These are phyloP conservation scores for Pseudogymnoascus sp. DNA, from an alignment of 2,329 filamentous ascomycete genomes.

Conservation along the genomic window DNA sequence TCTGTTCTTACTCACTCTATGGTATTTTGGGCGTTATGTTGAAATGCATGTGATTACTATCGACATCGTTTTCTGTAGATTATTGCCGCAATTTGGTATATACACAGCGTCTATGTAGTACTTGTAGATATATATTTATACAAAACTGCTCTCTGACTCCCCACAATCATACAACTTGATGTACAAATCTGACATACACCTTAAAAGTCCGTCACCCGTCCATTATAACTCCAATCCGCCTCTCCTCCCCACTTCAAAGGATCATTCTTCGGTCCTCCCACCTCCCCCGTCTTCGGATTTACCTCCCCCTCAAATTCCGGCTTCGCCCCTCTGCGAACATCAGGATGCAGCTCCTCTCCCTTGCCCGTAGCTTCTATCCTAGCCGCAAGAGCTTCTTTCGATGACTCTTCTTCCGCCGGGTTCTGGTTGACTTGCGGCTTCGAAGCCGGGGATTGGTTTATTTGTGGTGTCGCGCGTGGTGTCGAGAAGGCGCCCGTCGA, in stretches of 20 bases:
- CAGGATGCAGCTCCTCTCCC: constrained; percentile 61
- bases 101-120: not conserved
- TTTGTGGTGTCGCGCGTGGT: constrained; percentile 39
- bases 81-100: not conserved
- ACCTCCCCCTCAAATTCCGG: constrained; percentile 90
- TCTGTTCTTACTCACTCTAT: not conserved
- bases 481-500: constrained; percentile 74
- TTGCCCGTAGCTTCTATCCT: constrained; percentile 47
- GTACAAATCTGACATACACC: not conserved
- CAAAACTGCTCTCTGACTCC: not conserved
- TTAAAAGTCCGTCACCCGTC: constrained; percentile 83
- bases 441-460: constrained; percentile 42
- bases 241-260: constrained; percentile 84
- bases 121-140: not conserved
- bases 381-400: constrained; percentile 29
- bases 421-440: constrained; percentile 11
- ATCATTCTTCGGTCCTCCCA: constrained; percentile 96
- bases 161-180: not conserved
- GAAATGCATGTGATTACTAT: not conserved
- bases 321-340: constrained; percentile 66
- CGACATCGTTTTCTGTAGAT: not conserved
- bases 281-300: constrained; percentile 91
- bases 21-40: not conserved
- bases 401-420: constrained; percentile 19
- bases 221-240: constrained; percentile 84